Conservation (phyloP, 805 yeast species). For the Maudiozyma bulderi region DNA sequence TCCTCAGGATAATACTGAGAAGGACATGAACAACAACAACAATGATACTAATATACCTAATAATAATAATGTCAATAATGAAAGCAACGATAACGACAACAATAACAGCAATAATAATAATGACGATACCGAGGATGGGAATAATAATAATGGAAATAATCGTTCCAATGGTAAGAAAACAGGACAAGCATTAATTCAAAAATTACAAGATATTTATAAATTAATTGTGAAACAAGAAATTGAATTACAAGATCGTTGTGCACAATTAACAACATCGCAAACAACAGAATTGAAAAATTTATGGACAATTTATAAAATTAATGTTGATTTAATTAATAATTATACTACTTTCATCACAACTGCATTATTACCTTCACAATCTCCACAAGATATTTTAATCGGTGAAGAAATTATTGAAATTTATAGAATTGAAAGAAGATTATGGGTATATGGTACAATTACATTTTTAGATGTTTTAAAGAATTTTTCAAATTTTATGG, state of each 20-base stretch:
- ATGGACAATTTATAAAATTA: constrained; percentile 64
- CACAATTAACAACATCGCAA: constrained; percentile 45
- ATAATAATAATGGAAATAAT: constrained; percentile 7
- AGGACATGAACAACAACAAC: constrained; percentile 1
- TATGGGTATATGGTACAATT: constrained; percentile 83
- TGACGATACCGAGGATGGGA: constrained; percentile 3
- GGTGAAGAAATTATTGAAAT: constrained; percentile 71
- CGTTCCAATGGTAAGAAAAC: constrained; percentile 19
- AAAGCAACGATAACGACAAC: constrained; percentile 2
- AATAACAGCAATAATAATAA: constrained; percentile 3
- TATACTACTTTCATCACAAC: constrained; percentile 65
- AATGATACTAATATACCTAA: not conserved
- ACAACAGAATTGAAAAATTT: constrained; percentile 51
- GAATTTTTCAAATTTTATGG: constrained; percentile 63
- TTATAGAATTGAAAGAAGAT: constrained; percentile 66
- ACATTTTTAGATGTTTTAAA: constrained; percentile 70
- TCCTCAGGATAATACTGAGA: not conserved
- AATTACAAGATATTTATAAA: constrained; percentile 66
- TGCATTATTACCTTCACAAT: constrained; percentile 62
- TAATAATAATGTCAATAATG: not conserved
- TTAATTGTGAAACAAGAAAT: constrained; percentile 58
- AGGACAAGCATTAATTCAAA: constrained; percentile 49
- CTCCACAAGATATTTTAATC: constrained; percentile 30
- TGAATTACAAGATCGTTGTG: constrained; percentile 62
- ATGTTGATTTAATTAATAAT: constrained; percentile 55